Base-by-base conservation (phyloP, 192 early-diverging fungal genomes). In the Geranomyces michiganensis region DNA sequence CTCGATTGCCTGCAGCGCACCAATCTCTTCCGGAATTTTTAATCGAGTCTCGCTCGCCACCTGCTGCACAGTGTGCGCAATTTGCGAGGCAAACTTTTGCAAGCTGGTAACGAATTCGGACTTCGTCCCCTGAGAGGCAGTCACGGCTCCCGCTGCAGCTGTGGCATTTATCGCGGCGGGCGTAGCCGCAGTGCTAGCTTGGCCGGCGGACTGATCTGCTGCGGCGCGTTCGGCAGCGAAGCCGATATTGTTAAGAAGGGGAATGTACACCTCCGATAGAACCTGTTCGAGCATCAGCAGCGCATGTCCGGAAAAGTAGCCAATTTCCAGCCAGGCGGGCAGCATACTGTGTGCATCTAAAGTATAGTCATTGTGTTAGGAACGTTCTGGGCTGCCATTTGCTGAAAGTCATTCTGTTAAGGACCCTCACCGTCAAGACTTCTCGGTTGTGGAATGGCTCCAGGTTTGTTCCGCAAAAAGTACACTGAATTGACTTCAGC, bases 211-310 rank as follows among this genome's bases (percentile, higher is more conserved):
- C 31, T 74, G 67, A 15, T 41, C 24, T 19, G 49, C 45, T 10
- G 21, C 56, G 36, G 71, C 71, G 12, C 10, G n/a, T 0, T 36
- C 55, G 43, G 70, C 72, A 13, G 29, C 62, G 10, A 79, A 66
- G 30, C 79, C 79, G 7, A 71, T 63, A 30, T 62, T 75, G 41
- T 53, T 77, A 7, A 88, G 75, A 7, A 88, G 70, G 24, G 87
- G 87, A 17, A 88, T 21, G 68, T 85, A 87, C 13, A 88, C 74
- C 44, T 88, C 85, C 43, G 78, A 71, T 13, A 88, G 53, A 7
- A 85, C 81, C 46, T 76, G 80, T 69, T 88, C 87, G 13, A 88
- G 76, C 83, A 85, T 88, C 15, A 81, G 48, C 14, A 88, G 69
- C 1, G 84, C 82, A 46, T 84, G 79, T 15, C 80, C 79, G 15